Conservation (phyloP, 768 basidiomycete genomes). For the Exsudoporus frostii region DNA sequence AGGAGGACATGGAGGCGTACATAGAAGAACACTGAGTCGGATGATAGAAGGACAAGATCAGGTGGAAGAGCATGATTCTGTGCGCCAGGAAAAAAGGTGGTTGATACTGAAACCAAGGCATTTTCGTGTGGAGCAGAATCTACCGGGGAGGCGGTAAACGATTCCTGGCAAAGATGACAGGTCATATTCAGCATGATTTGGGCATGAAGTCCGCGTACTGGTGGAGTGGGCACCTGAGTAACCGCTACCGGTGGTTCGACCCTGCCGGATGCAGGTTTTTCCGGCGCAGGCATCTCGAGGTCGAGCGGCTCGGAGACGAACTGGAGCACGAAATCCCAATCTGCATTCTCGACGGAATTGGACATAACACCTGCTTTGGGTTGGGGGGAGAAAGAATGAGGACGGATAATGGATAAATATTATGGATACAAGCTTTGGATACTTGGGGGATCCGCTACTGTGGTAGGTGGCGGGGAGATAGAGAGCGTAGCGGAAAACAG, state of each 20-base stretch:
- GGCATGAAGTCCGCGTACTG: conserved; percentile 38
- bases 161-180: conserved; percentile 23
- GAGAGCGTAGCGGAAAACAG: conserved; percentile 13
- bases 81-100: conserved; percentile 75
- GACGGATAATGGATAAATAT: not conserved
- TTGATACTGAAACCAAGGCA: conserved; percentile 70
- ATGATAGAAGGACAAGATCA: conserved; percentile 64
- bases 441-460: not conserved
- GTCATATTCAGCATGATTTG: conserved; percentile 3
- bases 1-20: conserved; percentile 62
- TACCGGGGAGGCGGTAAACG: conserved; percentile 32
- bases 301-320: conserved; percentile 49
- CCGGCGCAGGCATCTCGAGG: conserved; percentile 31
- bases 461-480: conserved; percentile 1
- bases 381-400: not conserved
- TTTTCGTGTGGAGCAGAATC: conserved; percentile 39
- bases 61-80: conserved; percentile 53
- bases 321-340: conserved; percentile 64
- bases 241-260: conserved; percentile 16
- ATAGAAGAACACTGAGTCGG: conserved; percentile 84
- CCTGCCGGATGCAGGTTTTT: conserved; percentile 35
- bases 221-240: conserved; percentile 61
- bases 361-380: conserved; percentile 17
- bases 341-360: conserved; percentile 40
- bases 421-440: not conserved